phyloP scores from a whole-genome alignment of 176 grass and related monocot species.

The Alopecurus myosuroides region DNA sequence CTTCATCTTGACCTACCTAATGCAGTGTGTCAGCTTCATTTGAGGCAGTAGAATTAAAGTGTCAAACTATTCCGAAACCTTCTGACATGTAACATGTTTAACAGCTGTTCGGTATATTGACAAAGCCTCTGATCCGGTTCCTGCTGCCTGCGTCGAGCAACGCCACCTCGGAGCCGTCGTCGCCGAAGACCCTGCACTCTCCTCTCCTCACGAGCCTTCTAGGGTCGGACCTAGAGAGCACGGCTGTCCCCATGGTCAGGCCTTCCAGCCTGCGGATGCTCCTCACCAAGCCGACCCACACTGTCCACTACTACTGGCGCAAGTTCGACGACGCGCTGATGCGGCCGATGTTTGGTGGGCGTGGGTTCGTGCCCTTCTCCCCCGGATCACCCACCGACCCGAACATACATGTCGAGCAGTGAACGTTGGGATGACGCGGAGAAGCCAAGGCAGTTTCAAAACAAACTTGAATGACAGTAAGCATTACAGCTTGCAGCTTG shows the following conservation, averaged over 20 bases:
- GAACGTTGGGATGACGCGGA: background rate
- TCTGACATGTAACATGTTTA: constrained; percentile 11
- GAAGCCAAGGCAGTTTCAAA: background rate
- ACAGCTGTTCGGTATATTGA: constrained; percentile 94
- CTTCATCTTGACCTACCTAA: background rate
- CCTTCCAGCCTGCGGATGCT: constrained; percentile 92
- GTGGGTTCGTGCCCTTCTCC: constrained; percentile 74
- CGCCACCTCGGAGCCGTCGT: constrained; percentile 51
- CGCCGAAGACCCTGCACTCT: constrained; percentile 58
- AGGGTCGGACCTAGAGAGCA: constrained; percentile 55
- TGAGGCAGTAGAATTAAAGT: background rate
- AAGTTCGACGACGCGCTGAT: constrained; percentile 91
- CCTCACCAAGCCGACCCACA: constrained; percentile 72
- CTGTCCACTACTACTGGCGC: constrained; percentile 97
- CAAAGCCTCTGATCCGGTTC: constrained; percentile 77
- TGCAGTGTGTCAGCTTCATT: background rate
- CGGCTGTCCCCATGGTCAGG: constrained; percentile 30
- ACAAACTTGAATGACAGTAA: background rate
- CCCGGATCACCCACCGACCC: constrained; percentile 78
- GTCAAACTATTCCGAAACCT: background rate
- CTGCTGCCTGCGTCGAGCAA: constrained; percentile 42
- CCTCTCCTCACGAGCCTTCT: constrained; percentile 57
- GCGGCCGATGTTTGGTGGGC: constrained; percentile 89
- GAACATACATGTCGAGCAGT: constrained; percentile 27
- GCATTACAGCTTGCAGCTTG: background rate